phyloP scores from a whole-genome alignment of 2,329 filamentous ascomycete species.

The Verticillium albo-atrum region DNA sequence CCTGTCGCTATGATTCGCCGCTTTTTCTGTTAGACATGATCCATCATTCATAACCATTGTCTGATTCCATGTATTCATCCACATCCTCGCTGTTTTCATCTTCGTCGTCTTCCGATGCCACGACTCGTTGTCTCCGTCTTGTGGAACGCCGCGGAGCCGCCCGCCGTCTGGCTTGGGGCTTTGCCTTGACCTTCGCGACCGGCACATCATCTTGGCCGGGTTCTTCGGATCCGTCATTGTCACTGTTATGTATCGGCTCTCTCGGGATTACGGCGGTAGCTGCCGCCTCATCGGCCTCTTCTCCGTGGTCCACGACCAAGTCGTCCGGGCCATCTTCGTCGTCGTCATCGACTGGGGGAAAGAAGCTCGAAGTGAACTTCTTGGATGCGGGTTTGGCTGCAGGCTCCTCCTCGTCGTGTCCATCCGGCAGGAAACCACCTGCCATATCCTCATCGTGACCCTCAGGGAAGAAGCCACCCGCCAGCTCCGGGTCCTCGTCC shows the following conservation, averaged over 20 bases:
- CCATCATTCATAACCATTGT: slow-evolving; percentile 4
- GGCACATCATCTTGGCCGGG: not conserved
- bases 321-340: slow-evolving; percentile 29
- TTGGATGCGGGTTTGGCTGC: slow-evolving; percentile 15
- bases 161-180: slow-evolving; percentile 3
- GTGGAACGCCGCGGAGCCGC: slow-evolving; percentile 5
- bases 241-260: not conserved
- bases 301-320: slow-evolving; percentile 26
- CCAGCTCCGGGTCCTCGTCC: not conserved
- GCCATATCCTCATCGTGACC: slow-evolving; percentile 45
- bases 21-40: not conserved
- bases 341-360: slow-evolving; percentile 41
- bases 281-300: not conserved
- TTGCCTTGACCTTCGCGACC: slow-evolving; percentile 6
- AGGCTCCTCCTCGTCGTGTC: slow-evolving; percentile 44
- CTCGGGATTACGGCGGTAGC: not conserved
- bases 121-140: slow-evolving; percentile 2
- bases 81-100: slow-evolving; percentile 3
- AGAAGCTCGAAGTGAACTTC: slow-evolving; percentile 39
- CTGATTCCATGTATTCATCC: slow-evolving; percentile 6
- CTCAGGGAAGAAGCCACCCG: slow-evolving; percentile 1
- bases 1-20: not conserved
- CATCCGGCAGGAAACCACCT: slow-evolving; percentile 58
- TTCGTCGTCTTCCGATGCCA: slow-evolving; percentile 8
- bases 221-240: not conserved